A percentile compares a stretch with the other conserved stretches of the same genome.
Conservation (phyloP, 495 filamentous ascomycete genomes). For the Peziza echinospora region DNA sequence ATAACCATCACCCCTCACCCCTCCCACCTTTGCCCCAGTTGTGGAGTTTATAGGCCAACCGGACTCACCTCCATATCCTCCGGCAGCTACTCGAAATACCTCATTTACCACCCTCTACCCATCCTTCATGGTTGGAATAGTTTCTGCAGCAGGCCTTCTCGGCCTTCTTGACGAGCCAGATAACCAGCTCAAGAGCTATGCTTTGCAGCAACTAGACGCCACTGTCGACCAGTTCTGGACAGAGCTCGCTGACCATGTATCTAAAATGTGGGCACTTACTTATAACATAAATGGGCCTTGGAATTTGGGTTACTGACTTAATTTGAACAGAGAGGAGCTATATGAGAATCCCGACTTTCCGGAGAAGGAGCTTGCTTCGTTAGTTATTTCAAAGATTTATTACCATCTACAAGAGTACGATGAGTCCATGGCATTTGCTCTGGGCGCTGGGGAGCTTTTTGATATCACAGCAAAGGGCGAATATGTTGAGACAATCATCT, state of each 20-base stretch:
- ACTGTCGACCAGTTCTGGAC: conserved; percentile 94
- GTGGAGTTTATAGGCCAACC: too few relatives aligned
- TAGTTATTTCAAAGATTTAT: conserved; percentile 93
- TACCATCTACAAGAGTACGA: conserved; percentile 98
- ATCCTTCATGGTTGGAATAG: conserved; percentile 61
- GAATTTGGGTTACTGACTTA: conserved; percentile 8
- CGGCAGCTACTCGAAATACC: too few relatives aligned
- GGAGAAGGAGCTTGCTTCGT: conserved; percentile 77
- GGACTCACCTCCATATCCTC: too few relatives aligned
- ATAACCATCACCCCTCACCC: too few relatives aligned
- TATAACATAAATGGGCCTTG: background rate
- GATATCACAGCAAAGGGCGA: conserved; percentile 77
- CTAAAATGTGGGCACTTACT: conserved; percentile 56
- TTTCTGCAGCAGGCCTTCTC: conserved; percentile 82
- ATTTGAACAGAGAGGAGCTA: conserved; percentile 58
- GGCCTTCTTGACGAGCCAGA: conserved; percentile 92
- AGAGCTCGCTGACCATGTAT: conserved; percentile 76
- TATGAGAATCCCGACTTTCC: conserved; percentile 93
- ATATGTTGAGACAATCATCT: conserved; percentile 97
- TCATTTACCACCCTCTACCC: too few relatives aligned
- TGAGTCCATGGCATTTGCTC: conserved; percentile 95
- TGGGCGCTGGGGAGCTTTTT: conserved; percentile 88
- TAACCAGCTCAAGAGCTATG: conserved; percentile 76
- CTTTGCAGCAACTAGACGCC: conserved; percentile 79
- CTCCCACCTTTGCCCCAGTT: too few relatives aligned